phyloP scores from a whole-genome alignment of 441 rosid species.

The Rhodomyrtus psidioides region DNA sequence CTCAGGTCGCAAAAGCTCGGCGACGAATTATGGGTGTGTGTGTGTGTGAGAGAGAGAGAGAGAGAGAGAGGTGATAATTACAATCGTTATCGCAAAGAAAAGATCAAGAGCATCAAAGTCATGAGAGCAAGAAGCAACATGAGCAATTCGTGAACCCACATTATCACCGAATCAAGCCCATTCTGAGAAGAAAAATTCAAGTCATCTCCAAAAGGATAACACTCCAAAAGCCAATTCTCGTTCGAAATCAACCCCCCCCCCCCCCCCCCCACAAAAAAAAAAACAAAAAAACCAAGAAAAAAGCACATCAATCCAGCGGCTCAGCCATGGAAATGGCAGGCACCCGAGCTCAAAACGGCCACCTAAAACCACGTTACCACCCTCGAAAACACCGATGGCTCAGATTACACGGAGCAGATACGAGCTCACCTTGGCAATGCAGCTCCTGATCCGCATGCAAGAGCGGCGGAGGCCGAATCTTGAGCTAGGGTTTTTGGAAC shows the following conservation, averaged over 20 bases:
- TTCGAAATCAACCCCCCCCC: background rate
- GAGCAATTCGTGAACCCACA: background rate
- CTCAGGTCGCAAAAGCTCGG: background rate
- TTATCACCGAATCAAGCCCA: background rate
- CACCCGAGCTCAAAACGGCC: background rate
- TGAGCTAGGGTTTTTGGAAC: constrained; percentile 8
- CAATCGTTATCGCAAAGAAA: background rate
- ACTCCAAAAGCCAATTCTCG: background rate
- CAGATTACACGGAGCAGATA: background rate
- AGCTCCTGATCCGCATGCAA: constrained; percentile 30
- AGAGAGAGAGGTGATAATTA: background rate
- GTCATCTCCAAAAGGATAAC: background rate
- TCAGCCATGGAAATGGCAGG: background rate
- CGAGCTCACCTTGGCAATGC: constrained; percentile 26
- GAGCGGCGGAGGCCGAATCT: constrained; percentile 3
- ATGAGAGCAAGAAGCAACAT: background rate
- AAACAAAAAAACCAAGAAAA: too few species aligned
- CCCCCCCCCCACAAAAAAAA: background rate
- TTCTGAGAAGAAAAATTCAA: background rate
- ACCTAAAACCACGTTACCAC: constrained; percentile 5
- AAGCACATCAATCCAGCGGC: background rate
- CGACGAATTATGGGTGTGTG: background rate
- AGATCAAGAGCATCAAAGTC: background rate
- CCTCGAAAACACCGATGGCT: background rate
- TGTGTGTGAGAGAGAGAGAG: background rate